Conservation (phyloP, 352 stramenopile genomes). For the Phytopythium chamaehyphon region DNA sequence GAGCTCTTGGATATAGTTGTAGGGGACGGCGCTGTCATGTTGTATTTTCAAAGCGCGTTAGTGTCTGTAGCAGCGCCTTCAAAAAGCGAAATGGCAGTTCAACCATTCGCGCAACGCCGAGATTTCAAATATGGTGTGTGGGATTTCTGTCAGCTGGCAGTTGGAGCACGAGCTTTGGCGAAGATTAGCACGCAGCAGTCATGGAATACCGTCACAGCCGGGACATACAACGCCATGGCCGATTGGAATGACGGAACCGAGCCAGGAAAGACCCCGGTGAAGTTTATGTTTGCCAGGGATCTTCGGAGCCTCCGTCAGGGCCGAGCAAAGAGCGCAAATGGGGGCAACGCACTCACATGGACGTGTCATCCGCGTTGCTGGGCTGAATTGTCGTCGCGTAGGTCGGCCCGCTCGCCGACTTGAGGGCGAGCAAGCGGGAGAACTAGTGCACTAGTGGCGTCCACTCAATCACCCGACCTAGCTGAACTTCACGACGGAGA, state of each 20-base stretch:
- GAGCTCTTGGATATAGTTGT: conserved; percentile 24
- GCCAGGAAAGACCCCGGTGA: conserved; percentile 1
- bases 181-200: not conserved
- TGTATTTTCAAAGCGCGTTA: too few relatives aligned
- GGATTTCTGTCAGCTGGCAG: conserved; percentile 30
- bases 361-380: conserved; percentile 3
- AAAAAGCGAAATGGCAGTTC: not conserved
- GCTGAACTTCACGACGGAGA: too few relatives aligned
- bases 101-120: conserved; percentile 24
- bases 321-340: not conserved
- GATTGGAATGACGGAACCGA: conserved; percentile 6
- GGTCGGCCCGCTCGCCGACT: not conserved
- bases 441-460: not conserved
- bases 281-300: conserved; percentile 9
- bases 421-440: not conserved
- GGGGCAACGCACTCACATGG: not conserved
- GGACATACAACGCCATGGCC: conserved; percentile 5
- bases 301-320: not conserved
- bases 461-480: not conserved
- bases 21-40: conserved; percentile 9
- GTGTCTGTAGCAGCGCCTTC: too few relatives aligned
- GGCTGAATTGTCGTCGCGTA: conserved; percentile 1
- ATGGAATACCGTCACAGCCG: not conserved
- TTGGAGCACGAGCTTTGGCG: conserved; percentile 25
- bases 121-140: conserved; percentile 27